Evolutionary conservation across 495 filamentous ascomycete species (phyloP).

Genomic region (Lophiostoma macrostomum): DNA sequence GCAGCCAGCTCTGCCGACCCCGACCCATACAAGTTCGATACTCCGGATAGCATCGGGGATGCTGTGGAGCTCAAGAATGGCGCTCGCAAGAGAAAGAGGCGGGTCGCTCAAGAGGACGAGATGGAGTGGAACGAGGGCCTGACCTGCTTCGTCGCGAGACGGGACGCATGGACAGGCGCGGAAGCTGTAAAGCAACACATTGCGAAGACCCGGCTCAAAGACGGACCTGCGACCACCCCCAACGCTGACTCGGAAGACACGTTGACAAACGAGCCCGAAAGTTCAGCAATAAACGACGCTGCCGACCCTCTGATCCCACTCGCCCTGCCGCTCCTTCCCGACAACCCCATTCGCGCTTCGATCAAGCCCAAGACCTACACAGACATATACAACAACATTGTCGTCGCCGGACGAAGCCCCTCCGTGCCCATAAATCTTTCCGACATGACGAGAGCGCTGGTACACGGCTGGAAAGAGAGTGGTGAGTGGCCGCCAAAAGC

Average conservation of each 20-base stretch:
- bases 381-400: slow-evolving; percentile 83
- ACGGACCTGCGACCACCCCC: not conserved
- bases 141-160: slow-evolving; percentile 65
- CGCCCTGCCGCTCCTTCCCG: slow-evolving; percentile 62
- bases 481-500: slow-evolving; percentile 87
- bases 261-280: not conserved
- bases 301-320: slow-evolving; percentile 37
- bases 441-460: slow-evolving; percentile 76
- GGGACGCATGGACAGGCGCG: slow-evolving; percentile 88
- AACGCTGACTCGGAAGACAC: not conserved
- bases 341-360: slow-evolving; percentile 65
- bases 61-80: slow-evolving; percentile 38
- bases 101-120: slow-evolving; percentile 64
- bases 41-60: slow-evolving; percentile 56
- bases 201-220: not conserved
- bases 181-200: slow-evolving; percentile 22
- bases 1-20: not conserved
- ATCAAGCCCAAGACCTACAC: slow-evolving; percentile 71
- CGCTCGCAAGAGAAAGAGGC: slow-evolving; percentile 57
- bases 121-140: slow-evolving; percentile 81
- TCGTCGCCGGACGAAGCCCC: slow-evolving; percentile 72
- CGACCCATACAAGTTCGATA: slow-evolving; percentile 62
- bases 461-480: slow-evolving; percentile 89
- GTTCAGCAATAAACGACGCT: not conserved
- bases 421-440: slow-evolving; percentile 81